phyloP scores from a whole-genome alignment of 148 eudicot species.

The Arbutus unedo region DNA sequence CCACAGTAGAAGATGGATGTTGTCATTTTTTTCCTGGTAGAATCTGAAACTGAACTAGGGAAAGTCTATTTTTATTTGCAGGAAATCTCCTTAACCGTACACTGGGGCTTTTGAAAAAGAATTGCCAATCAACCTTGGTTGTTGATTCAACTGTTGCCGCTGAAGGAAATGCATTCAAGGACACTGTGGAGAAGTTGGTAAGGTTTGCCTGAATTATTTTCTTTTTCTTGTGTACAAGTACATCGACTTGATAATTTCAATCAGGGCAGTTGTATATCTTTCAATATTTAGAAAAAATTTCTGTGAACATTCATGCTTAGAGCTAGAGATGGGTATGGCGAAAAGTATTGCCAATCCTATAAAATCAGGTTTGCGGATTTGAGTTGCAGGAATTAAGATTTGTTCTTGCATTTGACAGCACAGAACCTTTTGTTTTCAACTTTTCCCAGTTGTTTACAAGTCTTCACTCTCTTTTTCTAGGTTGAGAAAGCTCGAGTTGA shows the following conservation, averaged over 20 bases:
- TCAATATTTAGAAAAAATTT: background rate
- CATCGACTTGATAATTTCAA: background rate
- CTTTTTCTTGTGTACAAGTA: background rate
- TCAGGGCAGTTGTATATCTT: background rate
- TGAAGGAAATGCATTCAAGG: slow-evolving; percentile 78
- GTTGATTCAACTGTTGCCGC: slow-evolving; percentile 80
- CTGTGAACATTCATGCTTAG: background rate
- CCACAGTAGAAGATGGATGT: background rate
- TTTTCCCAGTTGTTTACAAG: background rate
- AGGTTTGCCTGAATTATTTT: slow-evolving; percentile 13
- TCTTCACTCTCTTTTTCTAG: slow-evolving; percentile 34
- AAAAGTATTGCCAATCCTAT: background rate
- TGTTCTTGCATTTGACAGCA: background rate
- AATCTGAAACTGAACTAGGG: background rate
- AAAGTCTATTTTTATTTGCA: slow-evolving; percentile 25
- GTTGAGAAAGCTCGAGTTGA: slow-evolving; percentile 68
- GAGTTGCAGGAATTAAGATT: slow-evolving; percentile 7
- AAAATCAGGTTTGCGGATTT: background rate
- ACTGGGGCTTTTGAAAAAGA: slow-evolving; percentile 93
- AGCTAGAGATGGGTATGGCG: background rate
- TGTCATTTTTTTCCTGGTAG: background rate
- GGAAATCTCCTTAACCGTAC: slow-evolving; percentile 99
- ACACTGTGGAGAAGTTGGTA: slow-evolving; percentile 79
- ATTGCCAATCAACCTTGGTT: slow-evolving; percentile 81
- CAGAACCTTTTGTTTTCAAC: slow-evolving; percentile 6